A percentile compares a stretch with the other conserved stretches of the same genome.
phyloP scores from a whole-genome alignment of 2,329 filamentous ascomycete genomes.

The Aureobasidium subglaciale region DNA sequence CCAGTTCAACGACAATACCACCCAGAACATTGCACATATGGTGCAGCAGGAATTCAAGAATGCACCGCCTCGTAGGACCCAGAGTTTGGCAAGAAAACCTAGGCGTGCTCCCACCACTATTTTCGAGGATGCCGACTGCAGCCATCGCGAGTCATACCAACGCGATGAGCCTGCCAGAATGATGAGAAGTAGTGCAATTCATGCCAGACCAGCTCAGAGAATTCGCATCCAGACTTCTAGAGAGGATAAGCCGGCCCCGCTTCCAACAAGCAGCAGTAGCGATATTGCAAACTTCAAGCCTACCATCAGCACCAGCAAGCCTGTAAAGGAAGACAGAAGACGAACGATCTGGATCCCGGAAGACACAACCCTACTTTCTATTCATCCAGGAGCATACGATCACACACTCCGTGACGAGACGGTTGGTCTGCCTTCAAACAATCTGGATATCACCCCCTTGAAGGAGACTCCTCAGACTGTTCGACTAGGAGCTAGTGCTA shows the following conservation, averaged over 20 bases:
- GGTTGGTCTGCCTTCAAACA: conserved; percentile 16
- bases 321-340: conserved; percentile 35
- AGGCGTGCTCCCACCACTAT: conserved; percentile 23
- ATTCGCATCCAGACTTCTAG: conserved; percentile 5
- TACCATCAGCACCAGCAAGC: neutral
- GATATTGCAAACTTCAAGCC: conserved; percentile 5
- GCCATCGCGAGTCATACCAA: neutral
- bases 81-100: conserved; percentile 20
- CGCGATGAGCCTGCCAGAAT: neutral
- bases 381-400: conserved; percentile 41
- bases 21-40: conserved; percentile 15
- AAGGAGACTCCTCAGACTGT: neutral
- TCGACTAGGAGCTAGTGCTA: neutral
- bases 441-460: conserved; percentile 2
- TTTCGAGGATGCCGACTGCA: conserved; percentile 25
- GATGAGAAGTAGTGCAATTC: conserved; percentile 16
- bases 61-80: conserved; percentile 23
- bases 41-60: conserved; percentile 24
- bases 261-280: neutral
- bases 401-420: conserved; percentile 28
- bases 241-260: neutral
- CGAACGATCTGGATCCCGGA: conserved; percentile 47
- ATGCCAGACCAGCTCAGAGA: conserved; percentile 13
- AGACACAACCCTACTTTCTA: conserved; percentile 45
- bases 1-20: conserved; percentile 17